Conservation (phyloP, 2,329 filamentous ascomycete genomes). For the Dothistroma septosporum region DNA sequence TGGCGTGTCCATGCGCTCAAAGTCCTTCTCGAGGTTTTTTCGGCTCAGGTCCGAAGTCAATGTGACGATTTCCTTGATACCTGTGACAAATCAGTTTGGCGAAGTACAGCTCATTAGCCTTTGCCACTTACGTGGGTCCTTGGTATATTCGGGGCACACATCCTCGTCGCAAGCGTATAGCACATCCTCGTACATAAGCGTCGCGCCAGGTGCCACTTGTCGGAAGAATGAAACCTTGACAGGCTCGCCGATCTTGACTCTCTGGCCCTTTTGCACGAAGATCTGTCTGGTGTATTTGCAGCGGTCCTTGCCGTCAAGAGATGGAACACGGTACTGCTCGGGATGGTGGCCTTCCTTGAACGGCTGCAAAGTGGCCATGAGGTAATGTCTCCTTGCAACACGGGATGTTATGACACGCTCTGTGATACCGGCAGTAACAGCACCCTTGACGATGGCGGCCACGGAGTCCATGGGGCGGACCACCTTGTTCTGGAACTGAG, state of each 20-base stretch:
- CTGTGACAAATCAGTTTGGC: conserved; percentile 46
- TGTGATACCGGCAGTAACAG: conserved; percentile 95
- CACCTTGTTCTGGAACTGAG: conserved; percentile 97
- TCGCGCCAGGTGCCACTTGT: conserved; percentile 93
- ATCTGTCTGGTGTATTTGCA: conserved; percentile 99
- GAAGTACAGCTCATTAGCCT: not conserved
- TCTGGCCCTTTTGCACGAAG: conserved; percentile 96
- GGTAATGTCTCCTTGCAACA: conserved; percentile 94
- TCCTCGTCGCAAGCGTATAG: conserved; percentile 97
- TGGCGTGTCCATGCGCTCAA: conserved; percentile 97
- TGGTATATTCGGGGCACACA: conserved; percentile 96
- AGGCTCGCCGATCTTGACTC: conserved; percentile 98
- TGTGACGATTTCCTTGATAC: conserved; percentile 98
- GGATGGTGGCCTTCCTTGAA: conserved; percentile 99
- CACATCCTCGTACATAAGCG: conserved; percentile 98
- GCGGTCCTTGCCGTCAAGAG: conserved; percentile 90
- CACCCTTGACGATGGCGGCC: conserved; percentile 96
- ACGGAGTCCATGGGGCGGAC: conserved; percentile 98
- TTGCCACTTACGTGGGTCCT: conserved; percentile 84
- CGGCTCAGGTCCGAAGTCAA: conserved; percentile 93
- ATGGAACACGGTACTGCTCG: conserved; percentile 95
- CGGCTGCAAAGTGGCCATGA: conserved; percentile 97
- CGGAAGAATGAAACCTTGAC: conserved; percentile 99
- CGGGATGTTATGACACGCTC: conserved; percentile 95
- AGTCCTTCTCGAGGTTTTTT: conserved; percentile 98